phyloP scores from a whole-genome alignment of 2,329 filamentous ascomycete genomes.

The Fragosphaeria purpurea region DNA sequence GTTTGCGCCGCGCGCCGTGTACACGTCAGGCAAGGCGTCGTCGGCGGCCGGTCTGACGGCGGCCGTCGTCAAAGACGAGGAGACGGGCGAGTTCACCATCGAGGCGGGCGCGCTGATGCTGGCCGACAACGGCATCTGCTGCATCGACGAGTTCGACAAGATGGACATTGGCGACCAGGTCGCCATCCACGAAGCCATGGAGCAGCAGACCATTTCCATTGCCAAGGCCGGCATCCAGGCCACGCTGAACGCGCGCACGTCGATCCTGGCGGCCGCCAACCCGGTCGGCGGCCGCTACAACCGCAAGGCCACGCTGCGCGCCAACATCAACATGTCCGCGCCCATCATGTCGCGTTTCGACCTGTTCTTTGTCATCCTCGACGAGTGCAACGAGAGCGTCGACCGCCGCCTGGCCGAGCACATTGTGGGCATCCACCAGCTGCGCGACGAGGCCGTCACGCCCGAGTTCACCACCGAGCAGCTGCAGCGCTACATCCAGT shows the following conservation, averaged over 20 bases:
- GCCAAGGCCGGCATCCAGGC: constrained; percentile 98
- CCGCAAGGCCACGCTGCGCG: constrained; percentile 82
- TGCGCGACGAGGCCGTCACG: constrained; percentile 81
- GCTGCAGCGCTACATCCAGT: constrained; percentile 92
- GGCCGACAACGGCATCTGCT: constrained; percentile 92
- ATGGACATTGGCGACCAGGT: constrained; percentile 98
- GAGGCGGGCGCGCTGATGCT: constrained; percentile 97
- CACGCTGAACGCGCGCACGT: constrained; percentile 89
- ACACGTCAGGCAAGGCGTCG: constrained; percentile 95
- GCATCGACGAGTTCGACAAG: constrained; percentile 99
- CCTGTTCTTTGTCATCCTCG: constrained; percentile 93
- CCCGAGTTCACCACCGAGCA: constrained; percentile 96
- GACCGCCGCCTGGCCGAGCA: constrained; percentile 89
- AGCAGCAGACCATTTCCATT: constrained; percentile 98
- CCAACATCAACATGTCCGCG: constrained; percentile 97
- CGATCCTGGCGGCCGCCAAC: constrained; percentile 91
- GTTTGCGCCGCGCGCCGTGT: constrained; percentile 91
- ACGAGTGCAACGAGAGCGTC: constrained; percentile 88
- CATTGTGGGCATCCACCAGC: constrained; percentile 87
- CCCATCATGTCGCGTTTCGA: constrained; percentile 99
- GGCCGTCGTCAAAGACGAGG: constrained; percentile 93
- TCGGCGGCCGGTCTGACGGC: constrained; percentile 96
- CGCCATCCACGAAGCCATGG: constrained; percentile 99
- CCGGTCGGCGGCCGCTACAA: constrained; percentile 96
- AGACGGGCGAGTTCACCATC: constrained; percentile 97